A percentile compares a stretch with the other conserved stretches of the same genome.
Evolutionary conservation across 768 basidiomycete species (phyloP).

Genomic region (Leccinum imitatum): DNA sequence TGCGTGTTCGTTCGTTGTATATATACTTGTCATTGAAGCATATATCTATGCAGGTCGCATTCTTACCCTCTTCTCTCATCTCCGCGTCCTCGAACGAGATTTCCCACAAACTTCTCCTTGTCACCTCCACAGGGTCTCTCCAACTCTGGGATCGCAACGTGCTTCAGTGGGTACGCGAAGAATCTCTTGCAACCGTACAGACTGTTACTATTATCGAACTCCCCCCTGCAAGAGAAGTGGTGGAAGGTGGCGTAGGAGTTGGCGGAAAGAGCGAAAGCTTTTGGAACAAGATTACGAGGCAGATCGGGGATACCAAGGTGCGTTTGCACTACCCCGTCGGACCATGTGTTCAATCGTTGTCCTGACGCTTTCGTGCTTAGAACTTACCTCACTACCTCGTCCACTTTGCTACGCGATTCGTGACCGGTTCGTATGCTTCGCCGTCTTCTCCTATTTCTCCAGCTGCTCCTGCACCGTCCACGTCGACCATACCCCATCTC

Average conservation of each 20-base stretch:
- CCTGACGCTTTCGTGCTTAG: constrained; percentile 34
- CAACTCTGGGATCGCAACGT: constrained; percentile 68
- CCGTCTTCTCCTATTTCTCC: constrained; percentile 36
- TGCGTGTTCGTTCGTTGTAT: constrained; percentile 31
- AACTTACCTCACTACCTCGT: constrained; percentile 68
- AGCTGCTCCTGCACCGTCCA: neutral
- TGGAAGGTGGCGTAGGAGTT: constrained; percentile 10
- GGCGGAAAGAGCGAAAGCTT: constrained; percentile 42
- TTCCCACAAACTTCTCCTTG: constrained; percentile 46
- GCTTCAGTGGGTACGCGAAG: constrained; percentile 78
- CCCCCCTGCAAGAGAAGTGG: constrained; percentile 49
- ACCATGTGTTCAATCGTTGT: neutral
- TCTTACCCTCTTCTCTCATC: constrained; percentile 45
- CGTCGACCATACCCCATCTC: constrained; percentile 20
- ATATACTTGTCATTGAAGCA: constrained; percentile 1
- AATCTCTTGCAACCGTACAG: constrained; percentile 64
- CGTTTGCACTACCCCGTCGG: neutral
- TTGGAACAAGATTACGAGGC: constrained; percentile 49
- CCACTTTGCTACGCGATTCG: constrained; percentile 69
- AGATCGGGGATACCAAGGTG: constrained; percentile 61
- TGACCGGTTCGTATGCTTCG: constrained; percentile 63
- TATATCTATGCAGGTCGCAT: constrained; percentile 41
- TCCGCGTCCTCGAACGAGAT: constrained; percentile 35
- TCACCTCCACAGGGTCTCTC: constrained; percentile 74
- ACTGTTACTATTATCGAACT: constrained; percentile 75